Evolutionary conservation across 2,329 filamentous ascomycete species (phyloP).

Genomic region (Pseudogymnoascus sp.): DNA sequence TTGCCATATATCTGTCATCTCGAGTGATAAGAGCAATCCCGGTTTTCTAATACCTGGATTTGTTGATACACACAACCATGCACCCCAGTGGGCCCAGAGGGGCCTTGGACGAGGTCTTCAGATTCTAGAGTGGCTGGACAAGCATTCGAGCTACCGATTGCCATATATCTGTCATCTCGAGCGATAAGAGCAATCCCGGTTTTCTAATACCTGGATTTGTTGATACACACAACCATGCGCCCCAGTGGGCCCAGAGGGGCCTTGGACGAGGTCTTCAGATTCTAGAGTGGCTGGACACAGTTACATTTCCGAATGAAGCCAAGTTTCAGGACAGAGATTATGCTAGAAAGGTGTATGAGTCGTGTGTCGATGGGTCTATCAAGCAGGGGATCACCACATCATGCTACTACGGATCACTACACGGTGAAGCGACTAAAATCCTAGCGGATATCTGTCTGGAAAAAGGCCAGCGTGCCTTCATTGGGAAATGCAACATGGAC

Average conservation of each 20-base stretch:
- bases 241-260: constrained; percentile 42
- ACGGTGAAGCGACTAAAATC: constrained; percentile 76
- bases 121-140: constrained; percentile 51
- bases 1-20: not conserved
- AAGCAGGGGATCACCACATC: constrained; percentile 84
- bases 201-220: constrained; percentile 17
- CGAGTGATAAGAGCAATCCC: not conserved
- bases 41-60: not conserved
- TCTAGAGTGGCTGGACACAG: constrained; percentile 52
- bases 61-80: constrained; percentile 62
- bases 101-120: constrained; percentile 20
- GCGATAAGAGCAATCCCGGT: not conserved
- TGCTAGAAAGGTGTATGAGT: constrained; percentile 63
- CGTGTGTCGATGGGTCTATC: constrained; percentile 69
- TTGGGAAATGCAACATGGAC: constrained; percentile 73
- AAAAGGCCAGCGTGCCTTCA: constrained; percentile 74
- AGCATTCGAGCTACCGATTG: too few species aligned
- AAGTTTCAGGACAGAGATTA: constrained; percentile 55
- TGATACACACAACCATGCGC: constrained; percentile 65
- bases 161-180: not conserved
- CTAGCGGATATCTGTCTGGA: constrained; percentile 72
- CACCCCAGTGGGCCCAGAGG: constrained; percentile 46
- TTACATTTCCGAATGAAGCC: constrained; percentile 58
- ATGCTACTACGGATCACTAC: constrained; percentile 81
- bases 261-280: constrained; percentile 24